Conservation (phyloP, 2,329 filamentous ascomycete species). For the Neonectria faginata region DNA sequence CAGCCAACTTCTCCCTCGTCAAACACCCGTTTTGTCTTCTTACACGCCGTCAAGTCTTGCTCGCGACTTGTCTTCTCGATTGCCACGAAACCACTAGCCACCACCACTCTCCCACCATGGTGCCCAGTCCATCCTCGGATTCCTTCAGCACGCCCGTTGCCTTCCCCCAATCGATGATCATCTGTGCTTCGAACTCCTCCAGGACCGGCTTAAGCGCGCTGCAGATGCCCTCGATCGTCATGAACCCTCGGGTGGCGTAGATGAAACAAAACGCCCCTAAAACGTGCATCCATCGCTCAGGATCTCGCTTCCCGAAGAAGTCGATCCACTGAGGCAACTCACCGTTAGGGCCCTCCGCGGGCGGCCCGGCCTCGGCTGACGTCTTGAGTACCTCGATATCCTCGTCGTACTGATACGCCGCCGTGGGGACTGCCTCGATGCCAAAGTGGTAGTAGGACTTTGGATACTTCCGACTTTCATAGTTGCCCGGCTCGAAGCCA, state of each 20-base stretch:
- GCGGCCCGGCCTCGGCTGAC: slow-evolving; percentile 54
- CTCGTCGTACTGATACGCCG: slow-evolving; percentile 69
- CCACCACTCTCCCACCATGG: slow-evolving; percentile 73
- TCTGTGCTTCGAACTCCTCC: slow-evolving; percentile 71
- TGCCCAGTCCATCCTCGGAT: slow-evolving; percentile 55
- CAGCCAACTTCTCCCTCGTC: background rate
- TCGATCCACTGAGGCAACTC: slow-evolving; percentile 79
- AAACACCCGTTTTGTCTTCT: background rate
- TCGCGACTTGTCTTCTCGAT: slow-evolving; percentile 27
- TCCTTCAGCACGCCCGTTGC: slow-evolving; percentile 62
- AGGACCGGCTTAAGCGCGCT: slow-evolving; percentile 67
- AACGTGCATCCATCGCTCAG: slow-evolving; percentile 72
- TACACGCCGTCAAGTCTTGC: slow-evolving; percentile 16
- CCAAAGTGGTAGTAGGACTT: slow-evolving; percentile 74
- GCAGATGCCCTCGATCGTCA: slow-evolving; percentile 64
- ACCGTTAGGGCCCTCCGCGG: slow-evolving; percentile 54
- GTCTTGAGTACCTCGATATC: slow-evolving; percentile 57
- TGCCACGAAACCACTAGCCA: slow-evolving; percentile 65
- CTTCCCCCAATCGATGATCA: slow-evolving; percentile 70
- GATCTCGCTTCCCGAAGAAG: slow-evolving; percentile 71
- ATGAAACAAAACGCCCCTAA: slow-evolving; percentile 72
- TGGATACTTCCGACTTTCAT: slow-evolving; percentile 76
- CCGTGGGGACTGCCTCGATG: slow-evolving; percentile 71
- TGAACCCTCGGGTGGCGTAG: slow-evolving; percentile 71
- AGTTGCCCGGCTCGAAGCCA: slow-evolving; percentile 77